Evolutionary conservation across 768 basidiomycete genomes (phyloP), one percentile per base, ranked within the genome.

Genomic region (Pisolithus tinctorius): DNA sequence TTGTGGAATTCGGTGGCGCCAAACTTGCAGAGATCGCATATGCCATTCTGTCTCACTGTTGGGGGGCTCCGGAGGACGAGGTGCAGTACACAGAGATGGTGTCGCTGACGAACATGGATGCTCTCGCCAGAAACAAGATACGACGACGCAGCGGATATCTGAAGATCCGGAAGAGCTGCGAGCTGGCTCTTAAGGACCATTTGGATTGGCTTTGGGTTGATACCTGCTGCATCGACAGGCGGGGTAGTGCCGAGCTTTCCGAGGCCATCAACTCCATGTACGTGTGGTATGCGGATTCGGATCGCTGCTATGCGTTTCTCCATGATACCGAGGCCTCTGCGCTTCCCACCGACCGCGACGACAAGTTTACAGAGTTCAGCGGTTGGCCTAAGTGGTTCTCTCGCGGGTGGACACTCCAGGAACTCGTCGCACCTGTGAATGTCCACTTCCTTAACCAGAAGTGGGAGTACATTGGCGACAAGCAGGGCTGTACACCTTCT

Each of bases 251-350:
- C 4, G 60, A 61, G 20, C 45, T 59, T n/a, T 51, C 51, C 4
- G 59, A 61, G 30, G 56, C 60, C 23, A 42, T 42, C 17, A 41
- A 52, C 27, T 57, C 60, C 8, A 60, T 61, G 60, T 55, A 51
- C 27, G 13, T 4, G 25, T 59, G 60, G 60, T 60, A 58, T 43
- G 25, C 47, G 10, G 48, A 53, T 27, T 42, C 56, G 4, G 31
- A 50, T n/a, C 49, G 55, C n/a, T 60, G 60, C 48, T 46, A 53
- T 20, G 58, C 49, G 9, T 57, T 57, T 49, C 46, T 61, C 38
- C 47, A 49, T 29, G 55, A 56, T 44, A n/a, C 50, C 25, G 42
- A 17, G 6, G 11, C 8, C 4, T 25, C 20, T 11, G 27, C n/a
- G 4, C 14, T 29, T 45, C 44, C 26, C n/a, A n/a, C 11, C 3